phyloP scores from a whole-genome alignment of 2,329 filamentous ascomycete species.

The Dichotomopilus funicola region DNA sequence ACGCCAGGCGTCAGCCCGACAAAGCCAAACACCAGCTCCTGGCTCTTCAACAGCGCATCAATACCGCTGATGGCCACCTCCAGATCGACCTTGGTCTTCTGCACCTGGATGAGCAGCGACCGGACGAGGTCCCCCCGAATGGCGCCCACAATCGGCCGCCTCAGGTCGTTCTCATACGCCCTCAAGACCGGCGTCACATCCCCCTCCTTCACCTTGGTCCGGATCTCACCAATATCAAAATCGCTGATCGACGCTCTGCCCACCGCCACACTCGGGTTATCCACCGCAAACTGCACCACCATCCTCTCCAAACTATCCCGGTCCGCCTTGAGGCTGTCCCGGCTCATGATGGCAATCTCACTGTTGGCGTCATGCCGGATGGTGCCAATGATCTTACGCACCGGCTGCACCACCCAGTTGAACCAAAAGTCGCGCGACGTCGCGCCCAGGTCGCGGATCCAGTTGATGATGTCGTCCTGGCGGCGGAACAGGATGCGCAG shows the following conservation, averaged over 20 bases:
- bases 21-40: slow-evolving; percentile 97
- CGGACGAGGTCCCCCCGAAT: slow-evolving; percentile 81
- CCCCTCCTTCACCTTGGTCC: slow-evolving; percentile 76
- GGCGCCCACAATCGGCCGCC: slow-evolving; percentile 73
- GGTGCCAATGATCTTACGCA: slow-evolving; percentile 75
- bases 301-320: slow-evolving; percentile 90
- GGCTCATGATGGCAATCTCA: slow-evolving; percentile 95
- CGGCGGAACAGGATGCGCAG: slow-evolving; percentile 69
- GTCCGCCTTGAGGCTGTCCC: slow-evolving; percentile 83
- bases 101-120: slow-evolving; percentile 88
- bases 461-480: slow-evolving; percentile 68
- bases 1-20: slow-evolving; percentile 88
- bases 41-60: slow-evolving; percentile 87
- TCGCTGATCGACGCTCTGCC: slow-evolving; percentile 52
- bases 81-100: slow-evolving; percentile 98
- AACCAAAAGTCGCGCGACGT: slow-evolving; percentile 87
- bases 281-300: slow-evolving; percentile 91
- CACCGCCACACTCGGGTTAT: slow-evolving; percentile 62
- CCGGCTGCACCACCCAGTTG: slow-evolving; percentile 91
- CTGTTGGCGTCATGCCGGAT: slow-evolving; percentile 89
- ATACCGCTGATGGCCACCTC: slow-evolving; percentile 96
- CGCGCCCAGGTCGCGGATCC: slow-evolving; percentile 70
- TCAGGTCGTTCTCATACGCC: slow-evolving; percentile 85
- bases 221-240: slow-evolving; percentile 65
- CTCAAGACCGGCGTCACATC: slow-evolving; percentile 87